These are phyloP conservation scores for Pseudozyma sp. DNA, from an alignment of 1,284 basidiomycete genomes.

Conservation along the genomic window DNA sequence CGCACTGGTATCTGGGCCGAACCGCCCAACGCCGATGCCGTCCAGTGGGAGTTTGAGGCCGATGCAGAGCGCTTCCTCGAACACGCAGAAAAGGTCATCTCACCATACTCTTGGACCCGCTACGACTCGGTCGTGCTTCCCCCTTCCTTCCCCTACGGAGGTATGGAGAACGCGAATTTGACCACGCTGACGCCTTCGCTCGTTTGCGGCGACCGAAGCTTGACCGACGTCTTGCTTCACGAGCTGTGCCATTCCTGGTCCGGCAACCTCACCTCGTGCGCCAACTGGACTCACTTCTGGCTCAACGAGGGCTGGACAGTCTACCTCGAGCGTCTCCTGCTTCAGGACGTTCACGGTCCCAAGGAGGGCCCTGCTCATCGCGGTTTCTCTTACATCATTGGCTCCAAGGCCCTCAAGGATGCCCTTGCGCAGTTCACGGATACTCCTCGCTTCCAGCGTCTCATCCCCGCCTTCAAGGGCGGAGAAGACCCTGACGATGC, in stretches of 20 bases:
- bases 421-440: constrained; percentile 73
- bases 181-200: constrained; percentile 66
- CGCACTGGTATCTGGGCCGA: constrained; percentile 68
- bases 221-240: constrained; percentile 71
- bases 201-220: constrained; percentile 62
- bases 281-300: constrained; percentile 68
- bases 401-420: constrained; percentile 79
- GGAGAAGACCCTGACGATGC: constrained; percentile 76
- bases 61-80: constrained; percentile 66
- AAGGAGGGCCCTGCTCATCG: constrained; percentile 75
- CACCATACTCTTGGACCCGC: constrained; percentile 82
- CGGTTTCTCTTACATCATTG: constrained; percentile 83
- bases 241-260: constrained; percentile 67
- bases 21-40: constrained; percentile 59
- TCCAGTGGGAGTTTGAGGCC: constrained; percentile 67
- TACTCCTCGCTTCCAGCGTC: constrained; percentile 80
- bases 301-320: constrained; percentile 82
- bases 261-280: constrained; percentile 66
- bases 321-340: constrained; percentile 88
- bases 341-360: constrained; percentile 77
- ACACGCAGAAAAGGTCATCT: constrained; percentile 65
- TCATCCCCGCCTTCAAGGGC: constrained; percentile 84
- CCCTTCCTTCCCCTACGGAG: constrained; percentile 84
- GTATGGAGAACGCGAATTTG: constrained; percentile 68
- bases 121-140: constrained; percentile 94